phyloP scores from a whole-genome alignment of 1,284 basidiomycete species.

The Coniferiporia sulphurascens region DNA sequence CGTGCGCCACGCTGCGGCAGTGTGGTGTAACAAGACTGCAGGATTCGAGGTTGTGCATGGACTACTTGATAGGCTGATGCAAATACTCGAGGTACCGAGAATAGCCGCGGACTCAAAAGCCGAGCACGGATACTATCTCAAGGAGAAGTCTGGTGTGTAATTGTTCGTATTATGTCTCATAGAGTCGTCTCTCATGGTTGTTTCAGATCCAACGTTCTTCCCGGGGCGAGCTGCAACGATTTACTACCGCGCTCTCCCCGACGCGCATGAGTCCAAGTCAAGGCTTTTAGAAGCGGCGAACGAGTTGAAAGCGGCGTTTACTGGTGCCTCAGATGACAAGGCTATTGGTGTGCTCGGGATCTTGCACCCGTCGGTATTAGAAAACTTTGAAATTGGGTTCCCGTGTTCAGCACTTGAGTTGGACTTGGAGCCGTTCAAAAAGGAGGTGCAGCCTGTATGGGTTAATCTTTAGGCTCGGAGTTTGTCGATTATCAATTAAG shows the following conservation, averaged over 20 bases:
- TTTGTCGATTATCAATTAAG: too few species aligned
- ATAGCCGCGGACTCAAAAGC: conserved; percentile 60
- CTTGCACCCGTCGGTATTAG: conserved; percentile 85
- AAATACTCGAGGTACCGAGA: conserved; percentile 85
- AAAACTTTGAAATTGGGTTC: conserved; percentile 89
- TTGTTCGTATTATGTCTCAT: neutral
- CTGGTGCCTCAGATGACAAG: conserved; percentile 45
- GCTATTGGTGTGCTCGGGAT: conserved; percentile 84
- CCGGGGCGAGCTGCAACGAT: conserved; percentile 91
- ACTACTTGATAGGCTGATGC: conserved; percentile 91
- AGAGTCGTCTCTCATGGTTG: conserved; percentile 11
- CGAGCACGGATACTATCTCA: conserved; percentile 84
- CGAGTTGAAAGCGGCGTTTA: conserved; percentile 33
- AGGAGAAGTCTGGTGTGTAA: conserved; percentile 71
- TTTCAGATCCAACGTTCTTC: conserved; percentile 84
- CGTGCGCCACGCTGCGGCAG: conserved; percentile 80
- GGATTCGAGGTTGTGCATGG: conserved; percentile 98
- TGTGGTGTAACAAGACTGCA: conserved; percentile 95
- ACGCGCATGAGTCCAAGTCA: conserved; percentile 26
- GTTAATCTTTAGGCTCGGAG: conserved; percentile 9
- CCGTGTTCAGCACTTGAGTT: conserved; percentile 98
- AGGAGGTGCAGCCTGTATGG: conserved; percentile 50
- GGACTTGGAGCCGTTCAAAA: conserved; percentile 89
- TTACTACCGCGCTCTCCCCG: conserved; percentile 61
- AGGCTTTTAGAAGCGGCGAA: conserved; percentile 27